Conservation (phyloP, 1,284 basidiomycete species). For the Hemileia vastatrix region DNA sequence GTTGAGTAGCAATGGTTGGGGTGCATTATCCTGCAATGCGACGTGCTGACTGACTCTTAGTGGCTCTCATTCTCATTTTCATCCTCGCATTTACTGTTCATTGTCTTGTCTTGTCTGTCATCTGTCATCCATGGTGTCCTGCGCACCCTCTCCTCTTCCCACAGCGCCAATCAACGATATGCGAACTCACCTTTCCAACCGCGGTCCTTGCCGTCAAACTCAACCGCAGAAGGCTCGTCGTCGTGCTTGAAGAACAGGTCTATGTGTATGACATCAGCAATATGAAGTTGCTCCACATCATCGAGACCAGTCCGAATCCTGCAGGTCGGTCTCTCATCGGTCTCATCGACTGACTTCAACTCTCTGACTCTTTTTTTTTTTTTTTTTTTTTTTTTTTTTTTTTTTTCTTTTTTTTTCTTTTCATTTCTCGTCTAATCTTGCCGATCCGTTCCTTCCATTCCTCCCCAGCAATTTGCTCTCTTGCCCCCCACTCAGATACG, state of each 20-base stretch:
- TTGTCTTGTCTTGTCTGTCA: slow-evolving; percentile 2
- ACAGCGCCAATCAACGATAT: slow-evolving; percentile 94
- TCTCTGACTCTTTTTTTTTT: not conserved
- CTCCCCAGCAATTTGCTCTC: slow-evolving; percentile 74
- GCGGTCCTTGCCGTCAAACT: slow-evolving; percentile 92
- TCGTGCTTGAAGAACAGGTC: slow-evolving; percentile 88
- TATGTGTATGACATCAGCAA: slow-evolving; percentile 99
- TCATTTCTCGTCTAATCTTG: not conserved
- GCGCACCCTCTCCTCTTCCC: not conserved
- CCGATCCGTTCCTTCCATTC: slow-evolving; percentile 9
- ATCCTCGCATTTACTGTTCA: not conserved
- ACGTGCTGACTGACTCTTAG: too few species aligned
- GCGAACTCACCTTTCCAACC: slow-evolving; percentile 93
- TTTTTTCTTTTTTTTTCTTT: too few species aligned
- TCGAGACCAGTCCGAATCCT: slow-evolving; percentile 91
- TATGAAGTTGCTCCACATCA: slow-evolving; percentile 93
- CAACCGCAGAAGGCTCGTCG: slow-evolving; percentile 89
- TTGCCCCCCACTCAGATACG: slow-evolving; percentile 88
- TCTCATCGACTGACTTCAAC: not conserved
- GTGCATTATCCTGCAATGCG: too few species aligned
- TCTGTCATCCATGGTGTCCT: not conserved
- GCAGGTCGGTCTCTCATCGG: slow-evolving; percentile 56
- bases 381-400: not conserved
- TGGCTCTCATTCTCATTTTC: not conserved
- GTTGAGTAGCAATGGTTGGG: slow-evolving; percentile 25